Evolutionary conservation across 2,329 filamentous ascomycete species (phyloP).

Genomic region (Colletotrichum scovillei): DNA sequence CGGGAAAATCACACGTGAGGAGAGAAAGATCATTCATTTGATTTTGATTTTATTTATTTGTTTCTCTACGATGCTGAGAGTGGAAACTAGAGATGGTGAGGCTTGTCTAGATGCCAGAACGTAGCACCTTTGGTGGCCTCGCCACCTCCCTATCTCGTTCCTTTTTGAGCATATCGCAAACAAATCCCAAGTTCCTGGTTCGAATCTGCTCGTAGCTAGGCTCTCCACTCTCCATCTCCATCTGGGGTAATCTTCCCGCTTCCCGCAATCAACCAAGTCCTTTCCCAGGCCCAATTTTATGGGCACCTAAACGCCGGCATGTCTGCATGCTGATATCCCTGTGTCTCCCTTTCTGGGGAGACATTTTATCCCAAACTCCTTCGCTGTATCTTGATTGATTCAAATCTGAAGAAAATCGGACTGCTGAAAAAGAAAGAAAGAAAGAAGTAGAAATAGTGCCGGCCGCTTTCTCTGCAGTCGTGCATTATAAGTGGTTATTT

Average conservation of each 20-base stretch:
- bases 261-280: not conserved
- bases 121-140: not conserved
- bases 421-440: not conserved
- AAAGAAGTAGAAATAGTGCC: slow-evolving; percentile 18
- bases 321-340: not conserved
- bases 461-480: not conserved
- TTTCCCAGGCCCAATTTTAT: not conserved
- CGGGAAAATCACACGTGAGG: no score
- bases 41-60: no score
- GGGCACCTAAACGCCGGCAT: slow-evolving; percentile 1
- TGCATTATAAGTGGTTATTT: slow-evolving; percentile 20
- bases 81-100: not conserved
- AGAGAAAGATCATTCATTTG: no score
- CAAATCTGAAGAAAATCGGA: slow-evolving; percentile 7
- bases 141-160: not conserved
- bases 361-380: slow-evolving; percentile 15
- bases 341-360: not conserved
- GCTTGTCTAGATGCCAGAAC: not conserved
- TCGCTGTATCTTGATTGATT: not conserved
- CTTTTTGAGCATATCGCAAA: not conserved
- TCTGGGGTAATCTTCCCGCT: not conserved
- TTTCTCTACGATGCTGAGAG: no score
- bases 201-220: not conserved
- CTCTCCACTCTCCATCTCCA: not conserved
- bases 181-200: not conserved